Evolutionary conservation across 2,329 filamentous ascomycete genomes (phyloP), one percentile per base, ranked within the genome.

Genomic region (Monosporascus ibericus): DNA sequence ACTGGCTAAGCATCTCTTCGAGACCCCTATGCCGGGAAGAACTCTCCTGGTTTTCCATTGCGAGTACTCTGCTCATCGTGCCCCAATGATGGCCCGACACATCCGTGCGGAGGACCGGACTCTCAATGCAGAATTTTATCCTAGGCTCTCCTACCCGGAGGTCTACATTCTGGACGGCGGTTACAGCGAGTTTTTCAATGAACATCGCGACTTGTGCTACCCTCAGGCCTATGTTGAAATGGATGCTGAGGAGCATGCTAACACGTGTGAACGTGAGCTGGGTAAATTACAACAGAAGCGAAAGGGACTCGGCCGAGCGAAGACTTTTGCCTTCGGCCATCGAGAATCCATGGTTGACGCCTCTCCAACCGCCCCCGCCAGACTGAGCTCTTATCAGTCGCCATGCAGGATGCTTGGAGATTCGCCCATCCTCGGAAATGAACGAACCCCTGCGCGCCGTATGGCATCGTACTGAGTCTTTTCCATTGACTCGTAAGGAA

Each of bases 141-240:
- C 94, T 18, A 81, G 79, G 54, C 82, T 99, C 55, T 91, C 87
- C n/a, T 99, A 95, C 65, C 94, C 94, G 2, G 94, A 99, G 69
- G 85, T 97, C 59, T 99, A 99, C 71, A 96, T 99, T 63, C 78
- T 99, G 40, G 91, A 97, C 60, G 94, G 94, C 55, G 94, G 94
- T 44, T 99, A 99, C 75, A 96, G 91, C 70, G 85, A 85, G 27
- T 99, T 99, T 77, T 99, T 92, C 69, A 75, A 81, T 24, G 78
- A 89, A 58, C 85, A 96, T 69, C 85, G 85, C 49, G 74, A 80
- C 47, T 85, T 92, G 55, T 99, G 94, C 77, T 94, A 86, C 63
- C 94, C 94, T 22, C 92, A 95, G 64, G 91, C 92, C 67, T 99
- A 99, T 67, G 90, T 99, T 54, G 91, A 94, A 71, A 99, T 99